These are phyloP conservation scores for Leptomonas seymouri DNA, from an alignment of 208 protist genomes.

Conservation along the genomic window DNA sequence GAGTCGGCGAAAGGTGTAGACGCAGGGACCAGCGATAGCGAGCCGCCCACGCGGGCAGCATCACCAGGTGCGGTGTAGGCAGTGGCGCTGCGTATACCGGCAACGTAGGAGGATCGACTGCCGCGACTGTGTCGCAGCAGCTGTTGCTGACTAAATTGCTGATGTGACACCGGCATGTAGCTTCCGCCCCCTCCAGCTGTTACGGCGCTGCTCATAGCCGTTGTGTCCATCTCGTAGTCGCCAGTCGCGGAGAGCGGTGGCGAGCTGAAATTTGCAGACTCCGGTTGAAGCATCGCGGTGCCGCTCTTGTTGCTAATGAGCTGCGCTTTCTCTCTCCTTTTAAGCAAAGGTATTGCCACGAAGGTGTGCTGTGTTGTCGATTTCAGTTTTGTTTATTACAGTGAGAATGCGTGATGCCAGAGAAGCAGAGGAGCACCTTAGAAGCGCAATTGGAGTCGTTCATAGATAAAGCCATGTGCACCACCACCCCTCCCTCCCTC, in stretches of 20 bases:
- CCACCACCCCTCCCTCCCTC: too few species aligned
- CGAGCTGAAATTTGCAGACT: background rate
- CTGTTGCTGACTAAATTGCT: conserved; percentile 26
- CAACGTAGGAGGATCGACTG: conserved; percentile 21
- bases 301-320: too few species aligned
- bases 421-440: too few species aligned
- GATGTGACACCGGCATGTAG: background rate
- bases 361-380: too few species aligned
- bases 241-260: background rate
- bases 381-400: too few species aligned
- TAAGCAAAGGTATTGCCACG: too few species aligned
- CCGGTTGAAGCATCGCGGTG: conserved; percentile 3
- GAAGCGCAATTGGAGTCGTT: too few species aligned
- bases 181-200: background rate
- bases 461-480: too few species aligned
- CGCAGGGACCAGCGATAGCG: background rate
- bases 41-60: background rate
- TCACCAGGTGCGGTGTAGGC: conserved; percentile 12
- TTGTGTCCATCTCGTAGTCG: conserved; percentile 9
- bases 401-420: too few species aligned
- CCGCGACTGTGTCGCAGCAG: conserved; percentile 23
- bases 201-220: background rate
- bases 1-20: background rate
- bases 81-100: conserved; percentile 23
- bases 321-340: background rate